Conservation (phyloP, 2,329 filamentous ascomycete species). For the Neonectria neomacrospora region DNA sequence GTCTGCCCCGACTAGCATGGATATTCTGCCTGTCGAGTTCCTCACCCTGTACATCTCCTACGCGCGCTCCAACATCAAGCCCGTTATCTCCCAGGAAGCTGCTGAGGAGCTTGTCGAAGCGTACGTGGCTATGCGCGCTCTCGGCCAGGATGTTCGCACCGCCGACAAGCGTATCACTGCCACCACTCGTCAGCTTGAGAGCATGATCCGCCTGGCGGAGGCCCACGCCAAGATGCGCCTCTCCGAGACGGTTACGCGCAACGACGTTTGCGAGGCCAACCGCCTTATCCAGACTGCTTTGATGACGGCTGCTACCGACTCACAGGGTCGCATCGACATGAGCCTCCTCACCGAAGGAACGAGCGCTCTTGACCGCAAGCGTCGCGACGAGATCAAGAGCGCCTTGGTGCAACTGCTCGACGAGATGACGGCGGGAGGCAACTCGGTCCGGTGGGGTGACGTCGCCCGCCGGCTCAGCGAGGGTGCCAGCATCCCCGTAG, state of each 20-base stretch:
- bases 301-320: slow-evolving; percentile 96
- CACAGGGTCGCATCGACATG: slow-evolving; percentile 96
- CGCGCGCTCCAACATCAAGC: slow-evolving; percentile 86
- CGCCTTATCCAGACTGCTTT: slow-evolving; percentile 92
- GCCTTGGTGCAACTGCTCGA: slow-evolving; percentile 81
- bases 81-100: slow-evolving; percentile 81
- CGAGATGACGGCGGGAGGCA: slow-evolving; percentile 77
- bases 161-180: slow-evolving; percentile 97
- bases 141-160: slow-evolving; percentile 87
- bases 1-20: slow-evolving; percentile 76
- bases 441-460: slow-evolving; percentile 81
- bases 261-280: slow-evolving; percentile 90
- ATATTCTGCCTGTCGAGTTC: slow-evolving; percentile 93
- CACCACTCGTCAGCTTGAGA: slow-evolving; percentile 95
- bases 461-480: slow-evolving; percentile 79
- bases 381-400: slow-evolving; percentile 85
- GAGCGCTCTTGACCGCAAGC: slow-evolving; percentile 83
- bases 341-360: slow-evolving; percentile 94
- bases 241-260: slow-evolving; percentile 76
- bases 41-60: slow-evolving; percentile 98
- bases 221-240: slow-evolving; percentile 99
- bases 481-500: slow-evolving; percentile 75
- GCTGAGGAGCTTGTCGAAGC: slow-evolving; percentile 85
- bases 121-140: slow-evolving; percentile 94
- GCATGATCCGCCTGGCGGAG: slow-evolving; percentile 96